Percentiles rank a stretch among this genome's conserved stretches.
These are phyloP conservation scores for Trichoderma sp. DNA, from an alignment of 2,329 filamentous ascomycete species.

Conservation along the genomic window DNA sequence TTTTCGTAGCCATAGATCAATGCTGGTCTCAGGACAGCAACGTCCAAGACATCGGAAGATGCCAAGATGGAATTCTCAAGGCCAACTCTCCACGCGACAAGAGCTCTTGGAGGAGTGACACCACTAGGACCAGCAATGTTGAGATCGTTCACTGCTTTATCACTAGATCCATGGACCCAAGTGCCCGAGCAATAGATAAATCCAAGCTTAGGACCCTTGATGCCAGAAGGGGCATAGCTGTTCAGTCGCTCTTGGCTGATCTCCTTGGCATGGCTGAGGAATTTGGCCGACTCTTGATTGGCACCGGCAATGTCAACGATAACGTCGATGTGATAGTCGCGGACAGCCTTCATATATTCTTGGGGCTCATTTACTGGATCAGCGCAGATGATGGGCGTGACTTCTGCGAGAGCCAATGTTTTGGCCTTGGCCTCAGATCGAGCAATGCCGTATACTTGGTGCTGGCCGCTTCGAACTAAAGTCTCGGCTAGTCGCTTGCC, in stretches of 20 bases:
- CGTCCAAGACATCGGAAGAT: constrained; percentile 17
- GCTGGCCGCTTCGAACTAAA: constrained; percentile 18
- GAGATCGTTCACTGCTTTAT: constrained; percentile 17
- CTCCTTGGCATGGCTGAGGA: constrained; percentile 14
- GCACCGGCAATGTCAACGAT: constrained; percentile 19
- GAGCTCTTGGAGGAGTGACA: neutral
- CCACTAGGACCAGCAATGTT: constrained; percentile 10
- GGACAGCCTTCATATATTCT: constrained; percentile 12
- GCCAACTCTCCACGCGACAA: constrained; percentile 16
- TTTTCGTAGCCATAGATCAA: constrained; percentile 20
- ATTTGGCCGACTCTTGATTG: constrained; percentile 14
- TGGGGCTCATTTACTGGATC: constrained; percentile 19
- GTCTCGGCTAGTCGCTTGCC: constrained; percentile 18
- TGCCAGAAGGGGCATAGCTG: constrained; percentile 9
- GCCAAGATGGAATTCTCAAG: constrained; percentile 17
- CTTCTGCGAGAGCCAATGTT: constrained; percentile 16
- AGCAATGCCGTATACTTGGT: constrained; percentile 19
- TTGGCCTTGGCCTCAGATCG: constrained; percentile 19
- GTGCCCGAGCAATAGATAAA: constrained; percentile 21
- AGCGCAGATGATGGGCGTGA: constrained; percentile 18
- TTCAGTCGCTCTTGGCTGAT: constrained; percentile 15
- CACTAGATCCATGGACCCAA: constrained; percentile 19
- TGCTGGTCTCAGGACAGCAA: constrained; percentile 19
- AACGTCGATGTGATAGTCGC: constrained; percentile 15
- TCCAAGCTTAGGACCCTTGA: constrained; percentile 18